Evolutionary conservation across 2,329 filamentous ascomycete genomes (phyloP).

Genomic region (Trichoderma pleuroti): DNA sequence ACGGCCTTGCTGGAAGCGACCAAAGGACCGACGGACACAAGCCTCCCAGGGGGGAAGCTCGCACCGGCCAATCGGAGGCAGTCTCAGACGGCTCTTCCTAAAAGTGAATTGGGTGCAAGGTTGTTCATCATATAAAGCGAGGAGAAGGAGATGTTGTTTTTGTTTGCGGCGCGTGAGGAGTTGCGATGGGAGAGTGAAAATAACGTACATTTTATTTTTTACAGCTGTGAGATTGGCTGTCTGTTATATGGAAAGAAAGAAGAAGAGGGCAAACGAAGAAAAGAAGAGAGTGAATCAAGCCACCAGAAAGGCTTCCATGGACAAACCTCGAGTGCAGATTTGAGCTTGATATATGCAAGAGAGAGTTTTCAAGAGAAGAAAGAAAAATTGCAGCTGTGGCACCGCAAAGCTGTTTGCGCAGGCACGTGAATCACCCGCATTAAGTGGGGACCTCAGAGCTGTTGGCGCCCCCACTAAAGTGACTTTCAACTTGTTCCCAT

Average conservation of each 20-base stretch:
- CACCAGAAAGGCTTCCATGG: neutral
- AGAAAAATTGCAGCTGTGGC: conserved; percentile 8
- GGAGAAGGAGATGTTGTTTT: neutral
- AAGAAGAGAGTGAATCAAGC: neutral
- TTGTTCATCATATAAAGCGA: conserved; percentile 40
- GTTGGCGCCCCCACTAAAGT: neutral
- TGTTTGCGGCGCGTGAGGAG: neutral
- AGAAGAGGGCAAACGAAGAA: neutral
- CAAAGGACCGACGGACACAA: conserved; percentile 11
- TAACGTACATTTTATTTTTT: conserved; percentile 10
- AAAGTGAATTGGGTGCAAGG: conserved; percentile 38
- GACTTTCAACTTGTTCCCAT: neutral
- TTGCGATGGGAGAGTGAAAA: neutral
- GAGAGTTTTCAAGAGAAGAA: neutral
- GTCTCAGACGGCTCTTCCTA: conserved; percentile 50
- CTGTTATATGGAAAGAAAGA: neutral
- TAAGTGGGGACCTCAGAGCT: neutral
- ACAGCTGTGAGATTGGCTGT: neutral
- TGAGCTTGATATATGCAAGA: neutral
- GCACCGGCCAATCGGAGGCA: conserved; percentile 25
- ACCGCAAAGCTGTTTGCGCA: neutral
- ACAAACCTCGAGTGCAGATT: neutral
- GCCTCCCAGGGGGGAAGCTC: neutral
- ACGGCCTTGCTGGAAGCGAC: conserved; percentile 13
- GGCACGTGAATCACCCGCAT: conserved; percentile 10